Base-by-base conservation (phyloP, 305 asterid genomes). In the Solanum hybrid region DNA sequence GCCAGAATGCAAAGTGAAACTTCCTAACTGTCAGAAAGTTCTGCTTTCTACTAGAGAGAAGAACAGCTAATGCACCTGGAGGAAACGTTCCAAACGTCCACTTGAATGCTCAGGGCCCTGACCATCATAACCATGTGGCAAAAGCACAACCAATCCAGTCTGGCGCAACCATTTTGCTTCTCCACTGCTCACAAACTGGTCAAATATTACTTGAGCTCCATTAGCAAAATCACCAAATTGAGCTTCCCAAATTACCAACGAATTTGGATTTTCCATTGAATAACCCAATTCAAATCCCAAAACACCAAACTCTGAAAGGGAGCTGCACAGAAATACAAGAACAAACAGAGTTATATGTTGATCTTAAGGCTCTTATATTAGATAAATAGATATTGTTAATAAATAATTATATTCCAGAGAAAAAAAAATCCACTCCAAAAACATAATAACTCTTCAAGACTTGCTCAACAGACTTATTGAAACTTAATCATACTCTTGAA, bases 51-150 rank as follows among this genome's bases (percentile, higher is more conserved):
- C 86, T 75, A 72, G 84, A 20, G 73, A 86, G 90, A 73, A 86
- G 64, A 60, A 24, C 80, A 90, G 87, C 31, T 84, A 60, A 10
- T 10, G 85, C 60, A 96, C 99, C 98, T 96, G 98, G 90, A 97
- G 99, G 91, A 91, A 97, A 78, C 99, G 99, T 90, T 97, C 99
- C 94, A 97, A 91, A 89, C 99, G 98, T 73, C 98, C 99, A 95
- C 99, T 97, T 32, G 99, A 97, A 94, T 97, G 99, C 90, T 97
- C 99, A 88, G 99, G 99, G 89, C 99, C 99, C 93, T 97, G 99
- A 20, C 99, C 99, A 91, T 97, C 99, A 91, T 97, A 97, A 84
- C 99, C 99, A 93, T 97, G 99, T 90, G 99, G 99, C 76, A 97
- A 92, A 72, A 97, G 94, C 94, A 96, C 94, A 89, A 94, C 97